Conservation (phyloP, 2,329 filamentous ascomycete genomes). For the Raffaelea ambrosiae region DNA sequence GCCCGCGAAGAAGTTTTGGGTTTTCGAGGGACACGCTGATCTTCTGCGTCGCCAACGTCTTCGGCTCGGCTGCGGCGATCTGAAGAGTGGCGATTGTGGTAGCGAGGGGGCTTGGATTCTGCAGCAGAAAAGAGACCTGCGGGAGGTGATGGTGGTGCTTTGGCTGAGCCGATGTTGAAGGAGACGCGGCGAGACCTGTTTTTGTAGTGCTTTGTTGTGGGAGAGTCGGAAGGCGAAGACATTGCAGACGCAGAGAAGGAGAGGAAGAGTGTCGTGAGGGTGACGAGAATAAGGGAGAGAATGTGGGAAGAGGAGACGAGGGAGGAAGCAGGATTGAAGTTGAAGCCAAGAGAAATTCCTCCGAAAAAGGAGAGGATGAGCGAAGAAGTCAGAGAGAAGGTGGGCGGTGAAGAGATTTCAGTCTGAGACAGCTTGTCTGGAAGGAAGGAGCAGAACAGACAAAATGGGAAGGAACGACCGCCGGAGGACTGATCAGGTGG, state of each 20-base stretch:
- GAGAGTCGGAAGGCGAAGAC: constrained; percentile 3
- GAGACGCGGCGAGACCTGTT: constrained; percentile 7
- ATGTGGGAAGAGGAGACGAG: not conserved
- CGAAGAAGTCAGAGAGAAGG: not conserved
- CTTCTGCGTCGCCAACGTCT: constrained; percentile 1
- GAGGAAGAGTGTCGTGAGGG: not conserved
- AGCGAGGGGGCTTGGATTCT: not conserved
- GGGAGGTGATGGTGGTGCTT: not conserved
- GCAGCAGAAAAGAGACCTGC: not conserved
- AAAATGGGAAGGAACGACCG: not conserved
- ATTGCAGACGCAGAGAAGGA: not conserved
- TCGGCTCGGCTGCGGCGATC: constrained; percentile 10
- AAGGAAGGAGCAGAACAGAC: not conserved
- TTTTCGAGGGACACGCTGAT: too few relatives aligned
- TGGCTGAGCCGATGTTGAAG: constrained; percentile 5
- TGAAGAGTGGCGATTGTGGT: not conserved
- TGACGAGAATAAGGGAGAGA: not conserved
- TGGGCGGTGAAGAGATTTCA: not conserved
- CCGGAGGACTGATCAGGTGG: too few relatives aligned
- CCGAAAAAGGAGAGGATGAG: not conserved
- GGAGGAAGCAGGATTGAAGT: not conserved
- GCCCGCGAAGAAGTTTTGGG: not conserved
- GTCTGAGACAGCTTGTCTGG: too few relatives aligned
- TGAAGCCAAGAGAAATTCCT: not conserved
- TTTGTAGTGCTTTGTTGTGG: not conserved